Evolutionary conservation across 2,329 filamentous ascomycete genomes (phyloP).

Genomic region (Alternaria sp.): DNA sequence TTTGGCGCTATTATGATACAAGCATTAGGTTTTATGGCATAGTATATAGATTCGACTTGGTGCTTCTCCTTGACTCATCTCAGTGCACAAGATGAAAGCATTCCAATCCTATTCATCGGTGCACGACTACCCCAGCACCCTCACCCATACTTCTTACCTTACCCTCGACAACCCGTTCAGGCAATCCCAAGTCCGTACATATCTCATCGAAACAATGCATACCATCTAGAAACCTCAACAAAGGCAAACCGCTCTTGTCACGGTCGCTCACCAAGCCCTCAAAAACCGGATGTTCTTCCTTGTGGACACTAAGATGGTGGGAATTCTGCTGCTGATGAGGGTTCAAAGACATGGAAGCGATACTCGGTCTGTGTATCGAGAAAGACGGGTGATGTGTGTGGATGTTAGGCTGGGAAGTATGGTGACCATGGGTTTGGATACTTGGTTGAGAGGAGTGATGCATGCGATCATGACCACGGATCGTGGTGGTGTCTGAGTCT

Average conservation of each 20-base stretch:
- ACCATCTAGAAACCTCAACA: slow-evolving; percentile 77
- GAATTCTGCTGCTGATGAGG: slow-evolving; percentile 3
- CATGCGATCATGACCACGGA: slow-evolving; percentile 23
- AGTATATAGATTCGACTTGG: background rate
- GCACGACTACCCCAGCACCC: slow-evolving; percentile 40
- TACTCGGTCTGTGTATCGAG: slow-evolving; percentile 29
- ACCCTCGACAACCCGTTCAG: slow-evolving; percentile 74
- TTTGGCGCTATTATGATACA: background rate
- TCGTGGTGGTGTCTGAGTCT: slow-evolving; percentile 31
- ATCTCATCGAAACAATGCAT: slow-evolving; percentile 83
- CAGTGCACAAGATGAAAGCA: background rate
- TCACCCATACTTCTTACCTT: slow-evolving; percentile 63
- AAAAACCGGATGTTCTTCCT: slow-evolving; percentile 24
- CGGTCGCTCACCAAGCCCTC: slow-evolving; percentile 25
- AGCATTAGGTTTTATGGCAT: background rate
- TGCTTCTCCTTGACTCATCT: background rate
- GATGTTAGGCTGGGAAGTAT: slow-evolving; percentile 14
- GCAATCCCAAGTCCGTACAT: slow-evolving; percentile 76
- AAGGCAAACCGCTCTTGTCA: slow-evolving; percentile 46
- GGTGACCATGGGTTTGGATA: slow-evolving; percentile 7
- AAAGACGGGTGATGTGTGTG: slow-evolving; percentile 26
- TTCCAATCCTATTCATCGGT: slow-evolving; percentile 19
- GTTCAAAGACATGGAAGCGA: slow-evolving; percentile 22
- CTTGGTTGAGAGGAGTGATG: slow-evolving; percentile 12
- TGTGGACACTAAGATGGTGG: slow-evolving; percentile 13